These are phyloP conservation scores for Darksidea phi DNA, from an alignment of 495 filamentous ascomycete species.

Conservation along the genomic window DNA sequence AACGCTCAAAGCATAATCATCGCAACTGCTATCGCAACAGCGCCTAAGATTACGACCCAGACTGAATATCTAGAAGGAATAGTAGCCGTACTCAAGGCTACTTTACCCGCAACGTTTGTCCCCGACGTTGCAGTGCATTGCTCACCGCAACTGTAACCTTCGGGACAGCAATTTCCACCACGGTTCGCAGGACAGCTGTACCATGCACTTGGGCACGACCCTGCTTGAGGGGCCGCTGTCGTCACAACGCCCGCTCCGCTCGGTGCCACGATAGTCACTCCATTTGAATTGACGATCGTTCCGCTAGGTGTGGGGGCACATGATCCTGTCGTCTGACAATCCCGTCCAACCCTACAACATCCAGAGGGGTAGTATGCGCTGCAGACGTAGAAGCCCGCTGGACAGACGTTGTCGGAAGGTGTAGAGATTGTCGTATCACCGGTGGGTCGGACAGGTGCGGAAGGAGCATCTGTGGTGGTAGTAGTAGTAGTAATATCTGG, in stretches of 20 bases:
- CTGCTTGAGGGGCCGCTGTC: constrained; percentile 15
- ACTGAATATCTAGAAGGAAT: constrained; percentile 5
- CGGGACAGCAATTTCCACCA: constrained; percentile 32
- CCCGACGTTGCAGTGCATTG: constrained; percentile 29
- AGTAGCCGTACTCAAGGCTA: constrained; percentile 21
- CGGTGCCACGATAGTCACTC: constrained; percentile 67
- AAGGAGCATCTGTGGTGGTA: constrained; percentile 30
- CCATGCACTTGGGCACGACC: constrained; percentile 30
- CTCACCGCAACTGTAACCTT: constrained; percentile 29
- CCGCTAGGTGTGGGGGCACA: constrained; percentile 51
- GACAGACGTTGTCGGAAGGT: constrained; percentile 53
- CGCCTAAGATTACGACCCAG: constrained; percentile 6
- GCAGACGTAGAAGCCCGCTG: constrained; percentile 75
- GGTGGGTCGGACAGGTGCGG: constrained; percentile 55
- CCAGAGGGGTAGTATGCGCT: constrained; percentile 64
- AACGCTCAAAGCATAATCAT: constrained; percentile 22
- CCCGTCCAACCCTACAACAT: constrained; percentile 77
- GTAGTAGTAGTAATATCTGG: constrained; percentile 19
- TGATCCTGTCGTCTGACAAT: constrained; percentile 68
- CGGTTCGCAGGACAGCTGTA: constrained; percentile 31
- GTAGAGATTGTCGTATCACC: constrained; percentile 38
- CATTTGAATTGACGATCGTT: constrained; percentile 60
- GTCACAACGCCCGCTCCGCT: constrained; percentile 41
- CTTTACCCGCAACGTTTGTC: constrained; percentile 21
- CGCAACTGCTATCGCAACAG: constrained; percentile 10